Conservation (phyloP, 208 protist genomes). For the Acanthamoeba triangularis region DNA sequence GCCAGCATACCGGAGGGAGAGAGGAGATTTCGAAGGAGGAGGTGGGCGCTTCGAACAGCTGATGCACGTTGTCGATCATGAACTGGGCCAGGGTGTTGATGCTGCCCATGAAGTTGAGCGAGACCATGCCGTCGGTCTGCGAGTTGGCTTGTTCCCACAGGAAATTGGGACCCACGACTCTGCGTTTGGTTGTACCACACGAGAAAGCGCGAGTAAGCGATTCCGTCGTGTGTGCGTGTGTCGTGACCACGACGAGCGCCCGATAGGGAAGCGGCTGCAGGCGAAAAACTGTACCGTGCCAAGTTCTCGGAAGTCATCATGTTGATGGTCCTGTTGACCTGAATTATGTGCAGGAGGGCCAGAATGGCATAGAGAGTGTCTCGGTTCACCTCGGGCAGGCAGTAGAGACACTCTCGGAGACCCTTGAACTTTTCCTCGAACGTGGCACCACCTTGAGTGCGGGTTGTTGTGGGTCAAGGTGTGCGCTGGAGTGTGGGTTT, state of each 20-base stretch:
- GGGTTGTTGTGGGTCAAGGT: too few species aligned
- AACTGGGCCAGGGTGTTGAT: slow-evolving; percentile 65
- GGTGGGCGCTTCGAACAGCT: slow-evolving; percentile 32
- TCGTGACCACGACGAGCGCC: background rate
- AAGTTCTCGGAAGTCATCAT: slow-evolving; percentile 71
- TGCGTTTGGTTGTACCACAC: background rate
- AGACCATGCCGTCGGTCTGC: background rate
- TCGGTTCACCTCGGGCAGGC: slow-evolving; percentile 63
- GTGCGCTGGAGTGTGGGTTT: background rate
- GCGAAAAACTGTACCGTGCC: background rate
- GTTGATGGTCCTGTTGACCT: slow-evolving; percentile 72
- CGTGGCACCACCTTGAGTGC: background rate
- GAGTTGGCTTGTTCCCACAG: slow-evolving; percentile 54
- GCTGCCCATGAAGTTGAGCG: slow-evolving; percentile 41
- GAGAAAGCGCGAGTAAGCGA: background rate
- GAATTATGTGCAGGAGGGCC: slow-evolving; percentile 31
- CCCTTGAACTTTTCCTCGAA: slow-evolving; percentile 40
- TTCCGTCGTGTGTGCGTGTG: background rate
- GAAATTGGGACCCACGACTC: slow-evolving; percentile 73
- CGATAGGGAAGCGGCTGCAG: background rate
- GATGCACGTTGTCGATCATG: slow-evolving; percentile 66
- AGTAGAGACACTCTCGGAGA: slow-evolving; percentile 40
- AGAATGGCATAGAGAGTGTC: slow-evolving; percentile 65
- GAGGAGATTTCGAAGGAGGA: slow-evolving; percentile 65
- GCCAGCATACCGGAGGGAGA: background rate